Percentiles rank a stretch among this genome's conserved stretches.
These are phyloP conservation scores for Stellera chamaejasme DNA, from an alignment of 345 rosid species.

Conservation along the genomic window DNA sequence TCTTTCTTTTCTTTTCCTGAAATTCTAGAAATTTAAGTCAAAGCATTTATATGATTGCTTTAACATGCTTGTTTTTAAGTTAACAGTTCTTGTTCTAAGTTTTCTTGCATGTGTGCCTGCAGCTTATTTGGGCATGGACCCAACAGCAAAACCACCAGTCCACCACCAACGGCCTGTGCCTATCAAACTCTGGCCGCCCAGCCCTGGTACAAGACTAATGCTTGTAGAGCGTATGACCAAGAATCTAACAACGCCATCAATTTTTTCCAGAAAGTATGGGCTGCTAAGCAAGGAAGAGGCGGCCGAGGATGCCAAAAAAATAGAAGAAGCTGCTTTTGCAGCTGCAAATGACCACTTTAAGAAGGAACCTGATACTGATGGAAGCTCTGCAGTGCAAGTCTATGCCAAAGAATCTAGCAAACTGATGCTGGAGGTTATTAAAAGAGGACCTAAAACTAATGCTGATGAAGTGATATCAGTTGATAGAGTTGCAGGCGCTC, in stretches of 20 bases:
- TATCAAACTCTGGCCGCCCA: slow-evolving; percentile 88
- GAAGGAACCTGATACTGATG: slow-evolving; percentile 89
- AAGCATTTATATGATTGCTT: too few relatives aligned
- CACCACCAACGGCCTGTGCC: slow-evolving; percentile 30
- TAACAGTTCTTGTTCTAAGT: too few relatives aligned
- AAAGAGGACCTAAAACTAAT: slow-evolving; percentile 51
- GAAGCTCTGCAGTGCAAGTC: slow-evolving; percentile 78
- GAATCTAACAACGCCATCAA: slow-evolving; percentile 66
- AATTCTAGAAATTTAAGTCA: too few relatives aligned
- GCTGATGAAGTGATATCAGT: slow-evolving; percentile 21
- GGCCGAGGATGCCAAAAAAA: slow-evolving; percentile 57
- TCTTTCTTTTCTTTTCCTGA: too few relatives aligned
- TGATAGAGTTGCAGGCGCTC: slow-evolving; percentile 18
- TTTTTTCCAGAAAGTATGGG: slow-evolving; percentile 78
- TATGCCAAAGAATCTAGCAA: slow-evolving; percentile 91
- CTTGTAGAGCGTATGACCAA: slow-evolving; percentile 67
- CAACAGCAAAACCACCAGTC: slow-evolving; percentile 23
- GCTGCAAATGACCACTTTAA: slow-evolving; percentile 58
- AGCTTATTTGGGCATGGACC: slow-evolving; percentile 50
- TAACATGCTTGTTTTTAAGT: too few relatives aligned
- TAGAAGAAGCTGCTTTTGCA: slow-evolving; percentile 60
- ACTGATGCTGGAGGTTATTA: slow-evolving; percentile 69
- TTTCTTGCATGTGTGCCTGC: slow-evolving; percentile 9
- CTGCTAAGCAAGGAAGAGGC: slow-evolving; percentile 59
- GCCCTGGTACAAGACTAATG: slow-evolving; percentile 66